Evolutionary conservation across 805 yeast genomes (phyloP), one percentile per base, ranked within the genome.

Genomic region (Metschnikowia hibisci): DNA sequence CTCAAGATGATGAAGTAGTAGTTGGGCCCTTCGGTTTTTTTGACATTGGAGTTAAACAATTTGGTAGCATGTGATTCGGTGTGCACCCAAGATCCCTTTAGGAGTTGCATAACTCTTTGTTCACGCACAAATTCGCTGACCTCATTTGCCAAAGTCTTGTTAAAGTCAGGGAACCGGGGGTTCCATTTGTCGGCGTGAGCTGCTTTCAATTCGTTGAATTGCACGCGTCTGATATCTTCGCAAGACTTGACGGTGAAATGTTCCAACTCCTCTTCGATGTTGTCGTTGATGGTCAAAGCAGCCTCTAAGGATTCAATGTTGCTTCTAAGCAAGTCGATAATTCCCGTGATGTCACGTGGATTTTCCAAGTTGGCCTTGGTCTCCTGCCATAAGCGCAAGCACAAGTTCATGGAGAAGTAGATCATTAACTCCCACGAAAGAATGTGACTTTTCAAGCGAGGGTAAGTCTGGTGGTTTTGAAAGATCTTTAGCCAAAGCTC

Each of bases 21-120:
- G 48, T 71, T 74, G 9, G 54, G 42, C 9, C 50, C 45, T n/a
- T 44, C 33, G n/a, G 44, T 38, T 32, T 52, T 54, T 23, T 50
- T 55, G 55, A 29, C 50, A 46, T 26, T 47, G 42, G 36, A 44
- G 44, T 9, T 45, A 58, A 39, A 54, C 32, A 57, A 46, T 14
- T 43, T 45, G 39, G 68, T 71, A 1, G 73, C 74, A 44, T 67
- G 88, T 41, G 73, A 66, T 29, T 81, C 83, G 1, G 82, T 74
- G 56, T 71, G 83, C 11, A 84, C 90, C 95, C 95, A 87, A 2
- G 85, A 76, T 1, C 96, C 96, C 54, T 76, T 80, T 22, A 87
- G 79, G 38, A 87, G 63, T 56, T 80, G 82, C 44, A 84, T 62
- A 35, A 83, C 79, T 53, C 91, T 73, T 64, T 85, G 93, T 58